These are phyloP conservation scores for Parastagonospora nodorum DNA, from an alignment of 2,329 filamentous ascomycete genomes.

Conservation along the genomic window DNA sequence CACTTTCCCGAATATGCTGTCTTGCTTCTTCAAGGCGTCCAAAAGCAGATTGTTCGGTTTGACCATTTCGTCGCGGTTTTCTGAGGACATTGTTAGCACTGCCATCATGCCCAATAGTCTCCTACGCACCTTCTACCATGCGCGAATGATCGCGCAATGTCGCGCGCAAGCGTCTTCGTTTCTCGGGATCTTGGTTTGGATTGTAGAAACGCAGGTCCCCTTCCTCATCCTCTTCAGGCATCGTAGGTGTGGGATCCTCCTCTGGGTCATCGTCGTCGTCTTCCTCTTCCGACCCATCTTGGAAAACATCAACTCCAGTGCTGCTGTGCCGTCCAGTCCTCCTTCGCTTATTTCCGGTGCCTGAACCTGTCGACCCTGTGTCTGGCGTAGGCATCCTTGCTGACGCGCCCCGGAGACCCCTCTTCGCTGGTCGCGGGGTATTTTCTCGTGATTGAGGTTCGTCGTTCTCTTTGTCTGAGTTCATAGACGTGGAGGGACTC, in stretches of 20 bases:
- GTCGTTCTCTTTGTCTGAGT: slow-evolving; percentile 55
- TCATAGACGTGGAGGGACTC: slow-evolving; percentile 36
- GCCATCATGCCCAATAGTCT: background rate
- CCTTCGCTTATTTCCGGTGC: slow-evolving; percentile 50
- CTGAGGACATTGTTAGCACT: slow-evolving; percentile 43
- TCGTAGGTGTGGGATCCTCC: slow-evolving; percentile 17
- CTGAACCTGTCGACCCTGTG: slow-evolving; percentile 37
- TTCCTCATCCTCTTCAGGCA: slow-evolving; percentile 17
- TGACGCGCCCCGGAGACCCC: slow-evolving; percentile 45
- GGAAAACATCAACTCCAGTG: slow-evolving; percentile 5
- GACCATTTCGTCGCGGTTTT: slow-evolving; percentile 74
- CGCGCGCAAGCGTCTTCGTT: slow-evolving; percentile 73
- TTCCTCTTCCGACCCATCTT: slow-evolving; percentile 5
- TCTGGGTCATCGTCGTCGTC: slow-evolving; percentile 17
- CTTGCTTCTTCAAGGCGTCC: slow-evolving; percentile 68
- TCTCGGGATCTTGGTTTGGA: slow-evolving; percentile 77
- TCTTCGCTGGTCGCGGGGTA: slow-evolving; percentile 46
- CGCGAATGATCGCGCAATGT: slow-evolving; percentile 70
- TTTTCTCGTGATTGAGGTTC: slow-evolving; percentile 30
- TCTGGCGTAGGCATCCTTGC: slow-evolving; percentile 46
- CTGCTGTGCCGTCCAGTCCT: slow-evolving; percentile 47
- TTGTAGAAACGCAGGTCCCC: slow-evolving; percentile 64
- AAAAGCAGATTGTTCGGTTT: slow-evolving; percentile 69
- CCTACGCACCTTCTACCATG: slow-evolving; percentile 58
- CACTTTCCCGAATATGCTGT: slow-evolving; percentile 69